Conservation (phyloP, 1,284 basidiomycete species). For the Sparassis latifolia region DNA sequence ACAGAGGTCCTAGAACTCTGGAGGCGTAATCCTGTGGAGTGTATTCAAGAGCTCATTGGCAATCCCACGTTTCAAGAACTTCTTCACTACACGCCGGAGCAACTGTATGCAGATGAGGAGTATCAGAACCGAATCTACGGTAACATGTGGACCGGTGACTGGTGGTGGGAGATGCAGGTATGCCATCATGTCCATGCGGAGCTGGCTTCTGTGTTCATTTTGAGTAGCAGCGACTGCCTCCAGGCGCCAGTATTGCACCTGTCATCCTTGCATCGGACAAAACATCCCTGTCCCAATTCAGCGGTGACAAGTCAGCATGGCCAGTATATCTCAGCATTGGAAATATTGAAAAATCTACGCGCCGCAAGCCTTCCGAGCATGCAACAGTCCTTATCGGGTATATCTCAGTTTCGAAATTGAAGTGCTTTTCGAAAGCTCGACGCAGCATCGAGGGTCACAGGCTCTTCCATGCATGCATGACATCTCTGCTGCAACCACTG, state of each 20-base stretch:
- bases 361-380: constrained; percentile 21
- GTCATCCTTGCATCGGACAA: constrained; percentile 35
- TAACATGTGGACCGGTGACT: constrained; percentile 37
- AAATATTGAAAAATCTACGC: constrained; percentile 28
- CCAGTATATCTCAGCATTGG: constrained; percentile 35
- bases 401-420: constrained; percentile 32
- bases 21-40: constrained; percentile 25
- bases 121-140: constrained; percentile 20
- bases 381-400: constrained; percentile 33
- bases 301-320: constrained; percentile 31
- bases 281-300: constrained; percentile 29
- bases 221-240: constrained; percentile 19
- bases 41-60: constrained; percentile 25
- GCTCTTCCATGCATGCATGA: constrained; percentile 36
- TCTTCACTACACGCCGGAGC: constrained; percentile 26
- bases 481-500: constrained; percentile 18
- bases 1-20: constrained; percentile 20
- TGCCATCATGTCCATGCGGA: neutral
- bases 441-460: constrained; percentile 16
- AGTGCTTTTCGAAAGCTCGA: constrained; percentile 22
- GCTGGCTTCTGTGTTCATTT: neutral
- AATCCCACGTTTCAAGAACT: constrained; percentile 25
- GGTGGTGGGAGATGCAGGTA: constrained; percentile 36
- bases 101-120: constrained; percentile 21
- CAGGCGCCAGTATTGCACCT: constrained; percentile 26